phyloP scores from a whole-genome alignment of 2,329 filamentous ascomycete genomes.

The Xylaria sp. region DNA sequence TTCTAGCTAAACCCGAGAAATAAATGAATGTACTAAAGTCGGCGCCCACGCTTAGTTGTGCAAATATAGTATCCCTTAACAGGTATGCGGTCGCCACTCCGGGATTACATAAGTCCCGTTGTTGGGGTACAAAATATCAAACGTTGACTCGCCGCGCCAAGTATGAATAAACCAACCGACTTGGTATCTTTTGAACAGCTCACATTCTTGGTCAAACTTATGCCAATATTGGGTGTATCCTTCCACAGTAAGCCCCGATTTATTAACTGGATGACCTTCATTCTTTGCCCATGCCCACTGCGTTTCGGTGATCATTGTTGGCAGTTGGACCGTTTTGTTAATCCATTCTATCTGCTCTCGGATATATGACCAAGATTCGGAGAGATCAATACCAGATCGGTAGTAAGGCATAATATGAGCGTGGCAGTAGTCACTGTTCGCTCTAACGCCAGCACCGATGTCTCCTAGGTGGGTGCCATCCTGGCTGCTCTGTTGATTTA shows the following conservation, averaged over 20 bases:
- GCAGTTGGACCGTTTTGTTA: slow-evolving; percentile 1
- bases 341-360: slow-evolving; percentile 11
- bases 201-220: slow-evolving; percentile 19
- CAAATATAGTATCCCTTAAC: background rate
- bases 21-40: background rate
- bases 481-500: background rate
- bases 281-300: slow-evolving; percentile 15
- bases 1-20: background rate
- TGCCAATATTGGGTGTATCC: slow-evolving; percentile 21
- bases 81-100: background rate
- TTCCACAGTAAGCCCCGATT: background rate
- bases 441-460: background rate
- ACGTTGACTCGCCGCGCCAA: slow-evolving; percentile 30
- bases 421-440: background rate
- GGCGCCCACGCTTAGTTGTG: background rate
- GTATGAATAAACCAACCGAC: slow-evolving; percentile 32
- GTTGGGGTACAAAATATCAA: slow-evolving; percentile 26
- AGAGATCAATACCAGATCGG: background rate
- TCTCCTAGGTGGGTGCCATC: background rate
- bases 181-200: slow-evolving; percentile 20
- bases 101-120: slow-evolving; percentile 25
- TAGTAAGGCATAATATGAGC: slow-evolving; percentile 10
- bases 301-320: slow-evolving; percentile 15
- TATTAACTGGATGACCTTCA: background rate
- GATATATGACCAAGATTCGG: slow-evolving; percentile 6